Evolutionary conservation across 2,329 filamentous ascomycete species (phyloP).

Genomic region (Nemania abortiva): DNA sequence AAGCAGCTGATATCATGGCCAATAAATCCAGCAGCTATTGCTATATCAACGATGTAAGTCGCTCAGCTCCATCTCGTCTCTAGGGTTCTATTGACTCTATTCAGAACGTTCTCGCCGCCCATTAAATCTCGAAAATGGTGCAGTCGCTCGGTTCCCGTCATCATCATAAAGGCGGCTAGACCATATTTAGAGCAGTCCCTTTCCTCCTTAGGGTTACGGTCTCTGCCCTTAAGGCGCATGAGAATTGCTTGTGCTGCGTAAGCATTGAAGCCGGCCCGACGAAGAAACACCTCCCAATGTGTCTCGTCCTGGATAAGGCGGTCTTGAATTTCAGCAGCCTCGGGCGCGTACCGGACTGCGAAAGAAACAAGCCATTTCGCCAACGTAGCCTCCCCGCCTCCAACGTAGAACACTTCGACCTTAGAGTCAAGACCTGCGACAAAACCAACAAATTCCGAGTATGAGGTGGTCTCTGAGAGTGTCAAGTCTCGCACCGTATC

Average conservation of each 20-base stretch:
- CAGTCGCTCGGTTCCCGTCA: conserved; percentile 64
- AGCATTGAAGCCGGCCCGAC: conserved; percentile 74
- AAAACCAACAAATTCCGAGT: conserved; percentile 65
- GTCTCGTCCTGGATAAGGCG: conserved; percentile 69
- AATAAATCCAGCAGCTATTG: conserved; percentile 25
- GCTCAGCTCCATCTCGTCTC: conserved; percentile 62
- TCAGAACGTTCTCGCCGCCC: conserved; percentile 66
- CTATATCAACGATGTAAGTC: conserved; percentile 22
- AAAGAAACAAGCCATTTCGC: conserved; percentile 66
- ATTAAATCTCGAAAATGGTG: conserved; percentile 63
- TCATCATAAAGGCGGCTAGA: conserved; percentile 67
- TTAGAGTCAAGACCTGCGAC: conserved; percentile 55
- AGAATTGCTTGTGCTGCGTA: conserved; percentile 77
- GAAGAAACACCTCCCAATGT: conserved; percentile 75
- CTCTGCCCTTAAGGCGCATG: conserved; percentile 56
- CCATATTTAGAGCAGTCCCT: conserved; percentile 52
- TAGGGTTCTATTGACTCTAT: conserved; percentile 62
- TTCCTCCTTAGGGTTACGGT: conserved; percentile 36
- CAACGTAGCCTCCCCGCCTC: conserved; percentile 63
- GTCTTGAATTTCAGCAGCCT: conserved; percentile 43
- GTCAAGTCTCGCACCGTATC: conserved; percentile 57
- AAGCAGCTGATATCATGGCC: conserved; percentile 28
- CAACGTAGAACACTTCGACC: conserved; percentile 60
- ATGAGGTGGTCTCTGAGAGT: conserved; percentile 57
- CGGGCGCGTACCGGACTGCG: conserved; percentile 60